phyloP scores from a whole-genome alignment of 768 basidiomycete species.

The Flagelloscypha sp. region DNA sequence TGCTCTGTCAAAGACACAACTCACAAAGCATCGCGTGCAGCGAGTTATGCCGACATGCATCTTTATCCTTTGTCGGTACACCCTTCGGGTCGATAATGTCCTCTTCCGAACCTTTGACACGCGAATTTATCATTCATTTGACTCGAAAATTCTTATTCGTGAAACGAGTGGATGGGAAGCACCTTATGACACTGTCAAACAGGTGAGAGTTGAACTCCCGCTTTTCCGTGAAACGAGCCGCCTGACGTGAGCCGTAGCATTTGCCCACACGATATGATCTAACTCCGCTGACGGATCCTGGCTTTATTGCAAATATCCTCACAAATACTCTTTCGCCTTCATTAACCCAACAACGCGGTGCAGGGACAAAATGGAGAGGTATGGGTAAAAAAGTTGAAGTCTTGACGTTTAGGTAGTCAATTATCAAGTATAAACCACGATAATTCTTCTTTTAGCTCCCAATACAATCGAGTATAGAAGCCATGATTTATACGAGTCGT shows the following conservation, averaged over 20 bases:
- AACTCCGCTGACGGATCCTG: constrained; percentile 80
- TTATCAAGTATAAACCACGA: no score
- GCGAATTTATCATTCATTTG: constrained; percentile 80
- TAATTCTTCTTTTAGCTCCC: no score
- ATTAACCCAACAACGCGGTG: constrained; percentile 53
- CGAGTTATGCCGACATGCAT: constrained; percentile 96
- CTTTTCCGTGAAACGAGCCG: no score
- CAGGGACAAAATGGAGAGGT: constrained; percentile 80
- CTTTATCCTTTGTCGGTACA: constrained; percentile 85
- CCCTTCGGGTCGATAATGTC: constrained; percentile 91
- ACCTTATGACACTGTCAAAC: constrained; percentile 71
- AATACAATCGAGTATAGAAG: neutral
- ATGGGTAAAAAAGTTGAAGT: constrained; percentile 61
- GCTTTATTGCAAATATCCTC: constrained; percentile 69
- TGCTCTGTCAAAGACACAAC: constrained; percentile 4
- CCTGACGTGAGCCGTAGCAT: constrained; percentile 29
- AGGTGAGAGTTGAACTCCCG: constrained; percentile 36
- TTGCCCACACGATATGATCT: constrained; percentile 73
- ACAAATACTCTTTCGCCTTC: constrained; percentile 51
- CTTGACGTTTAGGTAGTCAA: constrained; percentile 21
- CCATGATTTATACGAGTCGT: neutral
- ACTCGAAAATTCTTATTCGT: constrained; percentile 55
- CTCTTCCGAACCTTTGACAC: constrained; percentile 89
- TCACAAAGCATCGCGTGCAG: constrained; percentile 30
- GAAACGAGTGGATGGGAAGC: constrained; percentile 91